Base-by-base conservation (phyloP, 805 yeast species). In the Candida krabiensis region DNA sequence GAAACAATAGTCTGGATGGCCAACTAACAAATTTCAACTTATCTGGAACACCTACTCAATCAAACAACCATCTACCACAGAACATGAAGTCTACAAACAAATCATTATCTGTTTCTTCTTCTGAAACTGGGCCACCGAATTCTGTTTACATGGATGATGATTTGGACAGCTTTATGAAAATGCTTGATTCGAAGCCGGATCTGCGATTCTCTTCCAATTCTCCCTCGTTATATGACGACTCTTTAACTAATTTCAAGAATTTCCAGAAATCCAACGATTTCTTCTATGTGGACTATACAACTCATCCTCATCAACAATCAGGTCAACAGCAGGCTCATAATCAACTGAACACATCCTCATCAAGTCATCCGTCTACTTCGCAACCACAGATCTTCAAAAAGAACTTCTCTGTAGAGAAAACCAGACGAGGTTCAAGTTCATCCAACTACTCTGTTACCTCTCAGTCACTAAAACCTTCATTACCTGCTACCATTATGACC, bases 111-210 rank as follows among this genome's bases (percentile, higher is more conserved):
- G 42, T 52, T 1, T 49, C 56, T 4, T 46, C 50, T 9, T 49
- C 57, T 0, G 60, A 56, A 28, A 35, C 41, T 6, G 61, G 55
- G 11, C 60, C 62, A 2, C 42, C 53, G 3, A 47, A 44, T 17
- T 56, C 63, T 1, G 30, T 57, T 4, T 53, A 54, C 35, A 34
- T 56, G 40, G 67, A 57, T 33, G 67, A 61, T 30, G 66, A 59
- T 30, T 47, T 65, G 7, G 65, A 58, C 25, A 52, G 51, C 15
- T 63, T 64, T 40, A 52, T 64, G 46, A 61, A 52, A 32, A 52
- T 63, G 56, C 40, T 64, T 18, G 69, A 64, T 28, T 54, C 63
- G 7, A 64, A 59, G 35, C 69, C 69, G 1, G 66, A 62, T 38
- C 41, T 64, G 27, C 46, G 65, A 33, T 47, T 64, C 28, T 42